Conservation (phyloP, 1,284 basidiomycete genomes). For the Gomphus bonarii region DNA sequence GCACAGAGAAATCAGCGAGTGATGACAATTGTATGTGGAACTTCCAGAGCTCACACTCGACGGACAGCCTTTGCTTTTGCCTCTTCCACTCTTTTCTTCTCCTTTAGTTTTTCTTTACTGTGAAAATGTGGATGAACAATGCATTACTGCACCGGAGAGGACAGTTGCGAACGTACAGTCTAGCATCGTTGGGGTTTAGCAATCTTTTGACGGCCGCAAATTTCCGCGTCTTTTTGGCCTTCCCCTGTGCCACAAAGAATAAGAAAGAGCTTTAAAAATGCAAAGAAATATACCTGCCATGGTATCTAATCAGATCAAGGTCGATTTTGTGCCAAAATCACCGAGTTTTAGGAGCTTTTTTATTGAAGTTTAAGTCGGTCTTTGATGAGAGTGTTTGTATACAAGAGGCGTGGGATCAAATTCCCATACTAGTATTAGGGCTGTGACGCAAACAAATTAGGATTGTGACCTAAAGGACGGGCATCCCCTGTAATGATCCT, state of each 20-base stretch:
- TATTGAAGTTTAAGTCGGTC: too few relatives aligned
- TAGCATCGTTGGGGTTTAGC: slow-evolving; percentile 82
- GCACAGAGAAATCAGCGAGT: slow-evolving; percentile 8
- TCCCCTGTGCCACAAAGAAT: slow-evolving; percentile 47
- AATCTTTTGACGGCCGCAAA: slow-evolving; percentile 94
- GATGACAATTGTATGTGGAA: slow-evolving; percentile 6
- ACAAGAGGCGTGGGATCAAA: too few relatives aligned
- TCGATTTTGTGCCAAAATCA: too few relatives aligned
- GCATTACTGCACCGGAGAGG: neutral
- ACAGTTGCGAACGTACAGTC: slow-evolving; percentile 56
- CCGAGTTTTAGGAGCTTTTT: too few relatives aligned
- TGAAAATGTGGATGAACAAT: neutral
- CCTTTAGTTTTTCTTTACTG: slow-evolving; percentile 66
- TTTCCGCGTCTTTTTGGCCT: slow-evolving; percentile 90
- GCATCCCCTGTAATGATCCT: slow-evolving; percentile 23
- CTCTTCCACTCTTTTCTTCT: slow-evolving; percentile 68
- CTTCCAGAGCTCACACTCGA: slow-evolving; percentile 45
- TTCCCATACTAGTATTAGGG: too few relatives aligned
- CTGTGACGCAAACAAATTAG: too few relatives aligned
- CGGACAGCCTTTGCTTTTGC: slow-evolving; percentile 63
- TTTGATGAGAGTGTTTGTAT: too few relatives aligned
- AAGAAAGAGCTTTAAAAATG: too few relatives aligned
- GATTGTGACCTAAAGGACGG: too few relatives aligned
- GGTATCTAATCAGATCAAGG: too few relatives aligned
- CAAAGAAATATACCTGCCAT: neutral